A percentile compares a stretch with the other conserved stretches of the same genome.
phyloP scores from a whole-genome alignment of 805 yeast species.

The Metschnikowia drakensbergensis region DNA sequence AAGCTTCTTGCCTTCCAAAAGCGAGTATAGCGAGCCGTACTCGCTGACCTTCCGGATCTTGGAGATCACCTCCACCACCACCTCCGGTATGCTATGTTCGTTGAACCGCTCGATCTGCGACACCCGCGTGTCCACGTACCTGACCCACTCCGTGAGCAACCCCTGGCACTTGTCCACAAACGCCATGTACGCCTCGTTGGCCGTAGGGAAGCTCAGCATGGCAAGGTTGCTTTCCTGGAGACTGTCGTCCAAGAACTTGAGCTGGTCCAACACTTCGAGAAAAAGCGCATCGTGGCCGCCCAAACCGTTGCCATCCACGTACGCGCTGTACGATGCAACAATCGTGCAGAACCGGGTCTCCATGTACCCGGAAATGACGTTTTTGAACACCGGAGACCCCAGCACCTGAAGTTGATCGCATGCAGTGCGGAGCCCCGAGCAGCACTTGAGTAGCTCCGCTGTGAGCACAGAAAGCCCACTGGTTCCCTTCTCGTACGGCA shows the following conservation, averaged over 20 bases:
- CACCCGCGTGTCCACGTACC: conserved; percentile 51
- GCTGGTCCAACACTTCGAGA: conserved; percentile 46
- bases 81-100: conserved; percentile 69
- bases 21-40: conserved; percentile 48
- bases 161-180: conserved; percentile 24
- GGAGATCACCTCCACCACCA: conserved; percentile 69
- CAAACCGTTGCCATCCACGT: conserved; percentile 10
- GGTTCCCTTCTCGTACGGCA: conserved; percentile 58
- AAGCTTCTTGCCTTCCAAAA: conserved; percentile 49
- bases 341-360: conserved; percentile 12
- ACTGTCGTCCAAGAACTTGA: conserved; percentile 22
- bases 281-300: conserved; percentile 26
- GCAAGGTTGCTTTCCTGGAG: conserved; percentile 14
- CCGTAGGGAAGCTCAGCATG: conserved; percentile 10
- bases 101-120: conserved; percentile 49
- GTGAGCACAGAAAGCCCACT: conserved; percentile 55
- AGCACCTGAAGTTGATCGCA: conserved; percentile 14
- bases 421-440: conserved; percentile 24
- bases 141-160: conserved; percentile 55
- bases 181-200: conserved; percentile 14
- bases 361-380: conserved; percentile 14
- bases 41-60: conserved; percentile 62
- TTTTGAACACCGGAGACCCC: conserved; percentile 13
- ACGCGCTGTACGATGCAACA: conserved; percentile 8
- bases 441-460: conserved; percentile 46